These are phyloP conservation scores for Colletotrichum lentis DNA, from an alignment of 2,329 filamentous ascomycete species.

Conservation along the genomic window DNA sequence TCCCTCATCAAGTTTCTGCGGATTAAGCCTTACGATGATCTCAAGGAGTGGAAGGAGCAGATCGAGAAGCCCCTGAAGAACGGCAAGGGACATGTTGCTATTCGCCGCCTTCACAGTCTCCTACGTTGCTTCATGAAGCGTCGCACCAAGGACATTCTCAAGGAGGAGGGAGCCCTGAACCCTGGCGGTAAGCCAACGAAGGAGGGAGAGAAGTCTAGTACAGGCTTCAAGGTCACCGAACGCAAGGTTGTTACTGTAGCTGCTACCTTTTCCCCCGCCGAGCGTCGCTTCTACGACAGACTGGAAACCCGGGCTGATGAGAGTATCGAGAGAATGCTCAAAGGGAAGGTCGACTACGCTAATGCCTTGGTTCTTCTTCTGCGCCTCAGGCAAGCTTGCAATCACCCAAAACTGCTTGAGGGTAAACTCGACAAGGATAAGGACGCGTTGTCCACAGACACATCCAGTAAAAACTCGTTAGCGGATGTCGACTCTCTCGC, in stretches of 20 bases:
- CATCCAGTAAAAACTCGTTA: conserved; percentile 60
- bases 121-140: conserved; percentile 97
- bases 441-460: conserved; percentile 73
- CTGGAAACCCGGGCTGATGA: conserved; percentile 85
- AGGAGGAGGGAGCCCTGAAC: conserved; percentile 81
- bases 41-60: conserved; percentile 87
- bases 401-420: conserved; percentile 88
- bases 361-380: conserved; percentile 93
- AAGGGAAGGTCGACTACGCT: conserved; percentile 84
- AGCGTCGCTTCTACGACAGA: conserved; percentile 85
- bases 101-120: conserved; percentile 83
- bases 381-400: conserved; percentile 89
- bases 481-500: conserved; percentile 83
- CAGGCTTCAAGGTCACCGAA: conserved; percentile 88
- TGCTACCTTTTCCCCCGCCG: conserved; percentile 79
- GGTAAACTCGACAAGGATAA: conserved; percentile 87
- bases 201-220: conserved; percentile 58
- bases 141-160: conserved; percentile 96
- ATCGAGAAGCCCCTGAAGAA: conserved; percentile 91
- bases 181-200: conserved; percentile 71
- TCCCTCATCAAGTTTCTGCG: conserved; percentile 91
- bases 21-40: conserved; percentile 88
- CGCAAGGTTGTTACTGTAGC: conserved; percentile 85
- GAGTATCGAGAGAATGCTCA: conserved; percentile 89
- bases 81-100: conserved; percentile 87